Evolutionary conservation across 768 basidiomycete species (phyloP).

Genomic region (Calocybe cyanea): DNA sequence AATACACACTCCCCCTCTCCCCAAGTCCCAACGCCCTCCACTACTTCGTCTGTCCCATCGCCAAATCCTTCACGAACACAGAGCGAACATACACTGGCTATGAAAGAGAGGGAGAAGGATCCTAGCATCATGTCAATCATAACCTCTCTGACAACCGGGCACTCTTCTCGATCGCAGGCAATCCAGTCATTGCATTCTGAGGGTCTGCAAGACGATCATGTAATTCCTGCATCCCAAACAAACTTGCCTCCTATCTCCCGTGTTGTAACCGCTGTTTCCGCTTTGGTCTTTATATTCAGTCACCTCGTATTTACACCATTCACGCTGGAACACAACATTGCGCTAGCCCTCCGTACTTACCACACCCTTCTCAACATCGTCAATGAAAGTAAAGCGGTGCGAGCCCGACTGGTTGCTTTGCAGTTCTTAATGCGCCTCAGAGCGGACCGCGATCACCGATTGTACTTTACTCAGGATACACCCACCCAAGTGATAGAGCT

Average conservation of each 20-base stretch:
- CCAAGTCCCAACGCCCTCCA: conserved; percentile 26
- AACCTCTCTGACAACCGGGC: conserved; percentile 54
- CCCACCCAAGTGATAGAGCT: conserved; percentile 56
- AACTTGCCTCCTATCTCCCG: conserved; percentile 33
- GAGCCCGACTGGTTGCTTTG: conserved; percentile 66
- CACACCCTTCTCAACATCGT: conserved; percentile 45
- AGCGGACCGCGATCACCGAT: conserved; percentile 83
- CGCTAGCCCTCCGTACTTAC: conserved; percentile 54
- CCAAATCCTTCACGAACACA: conserved; percentile 58
- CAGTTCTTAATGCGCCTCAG: conserved; percentile 88
- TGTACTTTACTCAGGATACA: conserved; percentile 67
- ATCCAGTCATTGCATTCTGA: conserved; percentile 39
- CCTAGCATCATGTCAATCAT: conserved; percentile 55
- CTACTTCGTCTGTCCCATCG: conserved; percentile 37
- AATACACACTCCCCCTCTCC: conserved; percentile 36
- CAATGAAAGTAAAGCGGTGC: conserved; percentile 42
- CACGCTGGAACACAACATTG: conserved; percentile 41
- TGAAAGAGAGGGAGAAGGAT: conserved; percentile 42
- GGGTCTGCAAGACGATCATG: conserved; percentile 26
- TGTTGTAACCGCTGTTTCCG: conserved; percentile 57
- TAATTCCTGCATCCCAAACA: conserved; percentile 9
- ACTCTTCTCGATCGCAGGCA: conserved; percentile 55
- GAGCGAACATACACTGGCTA: conserved; percentile 41
- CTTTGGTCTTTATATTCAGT: conserved; percentile 62
- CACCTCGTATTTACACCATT: conserved; percentile 70